phyloP scores from a whole-genome alignment of 495 filamentous ascomycete species.

The Hypoxylon lenormandii region DNA sequence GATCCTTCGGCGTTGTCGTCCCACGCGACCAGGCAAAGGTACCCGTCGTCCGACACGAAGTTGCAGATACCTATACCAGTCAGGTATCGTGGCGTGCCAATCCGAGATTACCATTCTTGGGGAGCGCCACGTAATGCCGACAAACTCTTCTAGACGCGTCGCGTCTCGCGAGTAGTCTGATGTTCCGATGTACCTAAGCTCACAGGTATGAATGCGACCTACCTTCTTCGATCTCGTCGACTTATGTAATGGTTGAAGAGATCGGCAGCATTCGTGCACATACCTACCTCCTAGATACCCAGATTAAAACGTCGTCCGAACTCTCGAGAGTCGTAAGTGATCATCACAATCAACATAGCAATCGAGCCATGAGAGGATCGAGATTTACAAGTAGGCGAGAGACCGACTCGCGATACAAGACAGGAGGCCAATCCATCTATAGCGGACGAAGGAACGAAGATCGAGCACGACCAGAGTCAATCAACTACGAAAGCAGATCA shows the following conservation, averaged over 20 bases:
- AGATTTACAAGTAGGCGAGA: background rate
- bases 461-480: too few relatives aligned
- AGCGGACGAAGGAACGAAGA: too few relatives aligned
- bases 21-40: background rate
- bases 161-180: background rate
- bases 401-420: too few relatives aligned
- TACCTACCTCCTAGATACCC: slow-evolving; percentile 1
- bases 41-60: background rate
- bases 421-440: too few relatives aligned
- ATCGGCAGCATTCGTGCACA: slow-evolving; percentile 25
- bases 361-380: slow-evolving; percentile 7
- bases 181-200: too few relatives aligned
- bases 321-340: slow-evolving; percentile 1
- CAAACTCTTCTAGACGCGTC: background rate
- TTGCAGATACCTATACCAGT: background rate
- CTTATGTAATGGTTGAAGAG: slow-evolving; percentile 6
- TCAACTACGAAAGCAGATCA: too few relatives aligned
- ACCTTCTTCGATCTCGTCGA: background rate
- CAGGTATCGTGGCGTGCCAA: background rate
- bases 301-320: slow-evolving; percentile 20
- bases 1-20: slow-evolving; percentile 1
- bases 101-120: slow-evolving; percentile 14
- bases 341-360: background rate
- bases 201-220: too few relatives aligned
- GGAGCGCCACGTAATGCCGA: background rate